Evolutionary conservation across 2,329 filamentous ascomycete genomes (phyloP).

Genomic region (Xylaria sp.): DNA sequence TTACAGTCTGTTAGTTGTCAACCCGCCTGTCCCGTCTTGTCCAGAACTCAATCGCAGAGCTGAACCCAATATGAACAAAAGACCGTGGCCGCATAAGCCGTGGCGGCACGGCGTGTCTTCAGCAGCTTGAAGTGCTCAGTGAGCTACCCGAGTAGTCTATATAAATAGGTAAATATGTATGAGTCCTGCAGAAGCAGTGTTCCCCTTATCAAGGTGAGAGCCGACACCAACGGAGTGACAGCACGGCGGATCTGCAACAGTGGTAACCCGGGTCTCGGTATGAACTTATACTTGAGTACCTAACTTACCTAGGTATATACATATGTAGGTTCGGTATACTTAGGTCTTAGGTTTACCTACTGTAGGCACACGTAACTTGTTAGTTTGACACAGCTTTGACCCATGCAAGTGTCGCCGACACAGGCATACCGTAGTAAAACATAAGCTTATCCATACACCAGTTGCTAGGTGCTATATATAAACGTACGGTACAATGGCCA

Average conservation of each 20-base stretch:
- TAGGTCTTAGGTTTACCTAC: background rate
- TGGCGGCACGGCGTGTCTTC: background rate
- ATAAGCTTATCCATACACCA: slow-evolving; percentile 7
- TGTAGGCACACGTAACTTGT: background rate
- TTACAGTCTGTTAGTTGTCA: background rate
- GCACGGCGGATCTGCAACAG: background rate
- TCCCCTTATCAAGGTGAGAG: background rate
- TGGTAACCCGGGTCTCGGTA: slow-evolving; percentile 12
- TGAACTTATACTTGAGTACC: background rate
- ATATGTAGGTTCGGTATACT: background rate
- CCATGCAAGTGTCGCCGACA: background rate
- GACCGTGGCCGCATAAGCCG: background rate
- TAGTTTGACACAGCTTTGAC: background rate
- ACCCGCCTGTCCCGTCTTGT: background rate
- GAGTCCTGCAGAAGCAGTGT: background rate
- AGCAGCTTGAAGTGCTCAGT: background rate
- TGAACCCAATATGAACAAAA: background rate
- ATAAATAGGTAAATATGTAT: background rate
- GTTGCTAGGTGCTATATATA: background rate
- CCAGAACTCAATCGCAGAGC: background rate
- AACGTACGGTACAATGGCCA: background rate
- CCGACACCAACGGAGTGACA: background rate
- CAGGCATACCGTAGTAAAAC: background rate
- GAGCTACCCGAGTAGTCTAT: background rate
- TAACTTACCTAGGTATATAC: no score